These are phyloP conservation scores for Copromyces sp. DNA, from an alignment of 495 filamentous ascomycete species.

Conservation along the genomic window DNA sequence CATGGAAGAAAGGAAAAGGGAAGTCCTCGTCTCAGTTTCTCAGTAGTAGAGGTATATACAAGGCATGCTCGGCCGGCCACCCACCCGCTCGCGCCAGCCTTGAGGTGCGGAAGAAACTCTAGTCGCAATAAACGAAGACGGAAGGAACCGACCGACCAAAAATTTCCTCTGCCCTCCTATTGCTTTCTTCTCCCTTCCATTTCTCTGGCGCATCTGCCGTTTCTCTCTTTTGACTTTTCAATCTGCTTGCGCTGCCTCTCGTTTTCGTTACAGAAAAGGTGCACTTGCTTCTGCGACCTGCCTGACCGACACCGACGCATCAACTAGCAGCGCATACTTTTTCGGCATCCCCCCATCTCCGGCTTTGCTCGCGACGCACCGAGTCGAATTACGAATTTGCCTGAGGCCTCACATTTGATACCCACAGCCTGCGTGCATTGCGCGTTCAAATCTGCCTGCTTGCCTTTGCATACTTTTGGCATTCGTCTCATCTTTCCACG, in stretches of 20 bases:
- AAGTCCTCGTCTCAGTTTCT: not conserved
- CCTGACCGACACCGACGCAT: not conserved
- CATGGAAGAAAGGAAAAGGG: not conserved
- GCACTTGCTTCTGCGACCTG: not conserved
- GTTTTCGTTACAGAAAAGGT: not conserved
- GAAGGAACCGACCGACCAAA: not conserved
- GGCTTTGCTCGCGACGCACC: not conserved
- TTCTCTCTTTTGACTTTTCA: slow-evolving; percentile 5
- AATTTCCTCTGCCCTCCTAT: not conserved
- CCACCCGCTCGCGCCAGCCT: not conserved
- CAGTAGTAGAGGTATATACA: slow-evolving; percentile 12
- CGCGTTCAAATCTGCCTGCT: not conserved
- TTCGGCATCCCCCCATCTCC: slow-evolving; percentile 1
- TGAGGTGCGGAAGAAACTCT: not conserved
- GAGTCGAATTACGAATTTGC: not conserved
- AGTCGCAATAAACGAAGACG: not conserved
- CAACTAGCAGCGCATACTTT: not conserved
- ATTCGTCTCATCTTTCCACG: not conserved
- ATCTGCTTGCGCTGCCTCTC: slow-evolving; percentile 3
- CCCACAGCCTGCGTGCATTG: not conserved
- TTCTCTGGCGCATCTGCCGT: slow-evolving; percentile 6
- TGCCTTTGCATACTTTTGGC: not conserved
- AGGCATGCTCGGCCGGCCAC: slow-evolving; percentile 6
- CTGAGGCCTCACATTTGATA: not conserved
- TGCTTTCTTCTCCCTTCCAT: not conserved